Base-by-base conservation (phyloP, 1,139 yeast genomes). In the Kodamaea plutei region DNA sequence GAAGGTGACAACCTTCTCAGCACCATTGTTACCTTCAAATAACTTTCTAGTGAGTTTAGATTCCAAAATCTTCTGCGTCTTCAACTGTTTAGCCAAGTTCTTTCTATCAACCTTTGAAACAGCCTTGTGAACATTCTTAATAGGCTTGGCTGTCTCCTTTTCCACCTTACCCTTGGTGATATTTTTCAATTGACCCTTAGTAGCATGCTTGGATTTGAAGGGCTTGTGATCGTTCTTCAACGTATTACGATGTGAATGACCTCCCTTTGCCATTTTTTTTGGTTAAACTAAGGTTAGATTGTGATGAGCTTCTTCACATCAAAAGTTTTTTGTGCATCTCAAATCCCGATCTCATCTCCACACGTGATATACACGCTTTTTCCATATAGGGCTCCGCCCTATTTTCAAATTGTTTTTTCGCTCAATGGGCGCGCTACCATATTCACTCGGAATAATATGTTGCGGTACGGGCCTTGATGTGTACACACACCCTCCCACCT, bases 161-260 rank as follows among this genome's bases (percentile, higher is more conserved):
- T 89, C 97, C 21, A 91, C 87, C 56, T 87, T 88, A 40, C 97
- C 97, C 56, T 89, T 89, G 45, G 66, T 68, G 38, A 75, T 69
- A 41, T 84, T 83, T 54, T 87, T 89, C 48, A 88, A 56, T 33
- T 88, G 78, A 35, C 96, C 85, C 53, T 91, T 91, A n/a, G 94
- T 76, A 13, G 96, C 76, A 64, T 91, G 97, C 51, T 79, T 82
- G 6, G 95, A 78, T 54, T 91, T 91, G 71, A 87, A 91, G 8
- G 91, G 73, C 61, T 91, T 91, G 49, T 89, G 95, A 33, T 79
- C 79, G 55, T 80, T 81, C 59, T 87, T 89, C 34, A 84, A 64
- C 7, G 95, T 78, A 11, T 91, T 70, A 53, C 96, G 73, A 54
- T 89, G 96, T 11, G 84, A 78, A 51, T 79, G 82, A 35, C 84